Base-by-base conservation (phyloP, 768 basidiomycete genomes). In the Lentinula boryana region DNA sequence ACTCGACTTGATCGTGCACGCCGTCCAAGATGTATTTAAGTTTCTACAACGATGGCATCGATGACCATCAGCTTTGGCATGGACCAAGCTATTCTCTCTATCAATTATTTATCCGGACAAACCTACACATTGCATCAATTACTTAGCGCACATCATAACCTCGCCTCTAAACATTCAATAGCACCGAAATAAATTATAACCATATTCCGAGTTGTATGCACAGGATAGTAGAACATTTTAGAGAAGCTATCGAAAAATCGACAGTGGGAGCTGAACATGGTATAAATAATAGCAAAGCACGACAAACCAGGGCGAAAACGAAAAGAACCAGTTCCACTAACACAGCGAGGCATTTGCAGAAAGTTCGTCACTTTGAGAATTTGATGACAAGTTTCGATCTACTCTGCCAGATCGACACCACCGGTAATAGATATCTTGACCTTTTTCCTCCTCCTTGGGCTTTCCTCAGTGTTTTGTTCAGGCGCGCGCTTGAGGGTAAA, bases 351-450 rank as follows among this genome's bases (percentile, higher is more conserved):
- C 27, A 27, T 27, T 27, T 27, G 27, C 27, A 27, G 27, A 27
- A 27, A 27, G 27, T 27, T 27, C 27, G 4, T 27, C 27, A 27
- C 27, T 27, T 27, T 27, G 27, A 27, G 27, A 27, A 27, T 27
- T 27, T 56, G 21, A 16, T 23, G 44, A 16, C n/a, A 16, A 38
- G 36, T 38, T 13, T 8, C 16, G 9, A n/a, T 35, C 65, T 72
- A 92, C 71, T 92, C 89, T 35, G 87, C 89, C 4, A 92, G 81
- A 72, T 91, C 88, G 63, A 93, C 82, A 53, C 80, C 84, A 60
- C 78, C 70, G 43, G 84, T 83, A 43, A 92, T 72, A 15, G 89
- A 93, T 53, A 91, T 81, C 74, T 91, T 93, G 62, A 85, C 66
- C 67, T 82, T 89, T 76, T 90, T 91, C 64, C 64, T 69, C 10